A percentile compares a stretch with the other conserved stretches of the same genome.
Conservation (phyloP, 805 yeast genomes). For the Candida takata region DNA sequence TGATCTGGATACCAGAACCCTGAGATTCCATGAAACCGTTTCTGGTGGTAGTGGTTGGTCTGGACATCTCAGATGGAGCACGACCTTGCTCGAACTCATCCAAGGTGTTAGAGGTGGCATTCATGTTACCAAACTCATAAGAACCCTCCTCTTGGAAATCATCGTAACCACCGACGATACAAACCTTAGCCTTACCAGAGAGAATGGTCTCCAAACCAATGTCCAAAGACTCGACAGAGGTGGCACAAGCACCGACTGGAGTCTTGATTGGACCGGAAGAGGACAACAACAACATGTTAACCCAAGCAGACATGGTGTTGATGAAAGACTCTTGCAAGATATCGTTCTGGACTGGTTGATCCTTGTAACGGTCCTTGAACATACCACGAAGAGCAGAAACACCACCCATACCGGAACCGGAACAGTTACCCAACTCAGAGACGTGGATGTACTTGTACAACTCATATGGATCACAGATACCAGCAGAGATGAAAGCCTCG, state of each 20-base stretch:
- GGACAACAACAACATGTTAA: constrained; percentile 92
- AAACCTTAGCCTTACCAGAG: constrained; percentile 91
- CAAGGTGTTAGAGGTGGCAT: constrained; percentile 87
- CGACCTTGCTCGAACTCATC: constrained; percentile 93
- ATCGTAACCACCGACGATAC: constrained; percentile 98
- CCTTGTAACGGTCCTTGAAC: constrained; percentile 93
- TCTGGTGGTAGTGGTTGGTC: constrained; percentile 96
- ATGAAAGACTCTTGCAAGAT: constrained; percentile 96
- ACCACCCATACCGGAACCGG: constrained; percentile 99
- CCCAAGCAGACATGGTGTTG: constrained; percentile 99
- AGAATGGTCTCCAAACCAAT: constrained; percentile 90
- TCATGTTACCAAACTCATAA: constrained; percentile 96
- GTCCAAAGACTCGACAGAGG: constrained; percentile 96
- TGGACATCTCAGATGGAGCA: constrained; percentile 97
- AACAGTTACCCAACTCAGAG: constrained; percentile 97
- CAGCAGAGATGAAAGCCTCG: constrained; percentile 89
- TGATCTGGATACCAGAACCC: constrained; percentile 97
- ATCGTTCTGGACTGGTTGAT: constrained; percentile 94
- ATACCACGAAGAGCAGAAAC: constrained; percentile 93
- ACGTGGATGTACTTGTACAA: constrained; percentile 97
- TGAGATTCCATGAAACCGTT: constrained; percentile 99
- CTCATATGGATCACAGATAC: constrained; percentile 97
- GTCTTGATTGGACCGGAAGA: constrained; percentile 99
- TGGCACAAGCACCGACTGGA: constrained; percentile 99
- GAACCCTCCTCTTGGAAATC: constrained; percentile 99